Base-by-base conservation (phyloP, 176 grass and related monocot genomes). In the Oryza nivara region DNA sequence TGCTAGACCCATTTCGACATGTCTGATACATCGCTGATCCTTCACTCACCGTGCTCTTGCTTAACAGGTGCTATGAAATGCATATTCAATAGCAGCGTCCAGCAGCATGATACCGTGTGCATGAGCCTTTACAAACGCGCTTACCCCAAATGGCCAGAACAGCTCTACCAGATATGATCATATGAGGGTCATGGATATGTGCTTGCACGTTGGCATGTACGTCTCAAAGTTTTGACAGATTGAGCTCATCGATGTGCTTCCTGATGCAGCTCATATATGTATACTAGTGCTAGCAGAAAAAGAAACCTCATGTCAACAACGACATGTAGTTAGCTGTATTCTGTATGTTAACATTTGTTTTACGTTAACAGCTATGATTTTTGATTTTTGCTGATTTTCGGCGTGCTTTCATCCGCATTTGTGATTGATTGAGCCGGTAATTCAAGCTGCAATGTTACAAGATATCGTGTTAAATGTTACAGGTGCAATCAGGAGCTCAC, bases 81-180 rank as follows among this genome's bases (percentile, higher is more conserved):
- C 81, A 44, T 99, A 74, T 99, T 99, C 85, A 95, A 94, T 41
- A 90, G 83, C 79, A 94, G 83, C 58, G 73, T 96, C 87, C 96
- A 96, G 77, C 93, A 99, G 75, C 91, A 99, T 44, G 96, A 99
- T 48, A 99, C 96, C 0, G 96, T 96, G 25, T 99, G 96, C 85
- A 92, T 96, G 88, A 99, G 89, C 70, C 72, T 99, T 63, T 99
- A 88, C 80, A 99, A 92, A 76, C 93, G 89, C 2, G 91, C 84
- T 23, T 99, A 94, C 72, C 96, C 96, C 3, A 99, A 94, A 79
- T 99, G 96, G 93, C 96, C 91, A 10, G 93, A 94, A 84, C 91
- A 92, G 26, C 77, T 90, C 13, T 94, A 94, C 49, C 67, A 67
- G 4, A 86, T 69, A 19, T 56, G 52, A 56, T 20, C 52, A 56